Evolutionary conservation across 1,139 yeast species (phyloP), one percentile per base, ranked within the genome.

Genomic region (Pneumocystis carinii): DNA sequence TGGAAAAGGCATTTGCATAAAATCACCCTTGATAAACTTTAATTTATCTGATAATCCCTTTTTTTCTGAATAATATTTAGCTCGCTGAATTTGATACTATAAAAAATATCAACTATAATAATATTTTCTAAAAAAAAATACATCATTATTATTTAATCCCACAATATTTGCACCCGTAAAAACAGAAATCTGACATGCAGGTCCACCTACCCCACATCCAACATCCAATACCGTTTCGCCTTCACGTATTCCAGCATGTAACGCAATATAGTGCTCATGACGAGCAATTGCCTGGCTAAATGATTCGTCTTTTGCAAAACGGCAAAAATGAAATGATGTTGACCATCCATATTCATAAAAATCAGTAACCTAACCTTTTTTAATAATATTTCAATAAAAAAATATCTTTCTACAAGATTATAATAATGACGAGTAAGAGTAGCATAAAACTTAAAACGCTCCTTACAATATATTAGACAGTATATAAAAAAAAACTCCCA

Each of bases 341-440:
- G 98, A 98, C 98, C 98, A 92, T 61, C 98, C 98, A 76, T 92
- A 92, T 78, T 92, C 98, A 79, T 92, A 92, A 70, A 82, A 62
- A 57, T 64, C 66, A 2, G 67, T 66, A 24, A 66, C 66, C 63
- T 38, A 38, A 53, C 12, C 57, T 14, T 55, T 36, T 14, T 38
- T 27, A 60, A 56, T 27, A 55, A 35, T 37, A 19, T 12, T 19
- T 17, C 19, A 17, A 35, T 12, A 32, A 53, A 36, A 36, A 37
- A 10, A 12, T 7, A 61, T 24, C 10, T 27, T 12, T 35, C 10
- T 32, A 32, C 38, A 27, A 19, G 19, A 37, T 41, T 37, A 24
- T 32, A 61, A 27, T 39, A 19, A 57, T 35, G 53, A n/a, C 24
- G 60, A 39, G 38, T 38, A n/a, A 62, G 24, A 14, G 39, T 42